Evolutionary conservation across 768 basidiomycete genomes (phyloP).

Genomic region (Trametes cinnabarina): DNA sequence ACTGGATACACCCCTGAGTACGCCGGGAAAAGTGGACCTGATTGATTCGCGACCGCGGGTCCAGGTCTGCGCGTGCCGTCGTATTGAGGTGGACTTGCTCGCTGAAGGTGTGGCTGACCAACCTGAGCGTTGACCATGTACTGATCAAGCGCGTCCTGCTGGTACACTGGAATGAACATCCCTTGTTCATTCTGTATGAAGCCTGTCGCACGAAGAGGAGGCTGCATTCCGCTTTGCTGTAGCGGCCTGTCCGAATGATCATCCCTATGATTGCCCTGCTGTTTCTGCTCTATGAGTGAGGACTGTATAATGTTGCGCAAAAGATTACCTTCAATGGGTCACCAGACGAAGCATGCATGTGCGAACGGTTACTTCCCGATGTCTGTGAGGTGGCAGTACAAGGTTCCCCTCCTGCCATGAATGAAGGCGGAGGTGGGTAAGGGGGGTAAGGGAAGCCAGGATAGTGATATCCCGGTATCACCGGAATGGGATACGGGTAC

Average conservation of each 20-base stretch:
- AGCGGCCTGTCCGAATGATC: neutral
- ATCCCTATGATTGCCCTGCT: neutral
- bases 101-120: constrained; percentile 8
- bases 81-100: neutral
- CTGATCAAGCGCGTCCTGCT: constrained; percentile 63
- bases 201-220: constrained; percentile 62
- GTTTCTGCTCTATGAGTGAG: neutral
- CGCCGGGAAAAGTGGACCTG: constrained; percentile 3
- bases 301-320: neutral
- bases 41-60: neutral
- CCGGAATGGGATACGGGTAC: constrained; percentile 52
- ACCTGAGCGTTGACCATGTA: constrained; percentile 51
- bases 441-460: constrained; percentile 5
- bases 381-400: neutral
- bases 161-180: constrained; percentile 70
- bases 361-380: neutral
- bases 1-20: constrained; percentile 14
- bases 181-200: constrained; percentile 75
- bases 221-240: constrained; percentile 31
- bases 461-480: constrained; percentile 43
- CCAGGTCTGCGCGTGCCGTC: neutral
- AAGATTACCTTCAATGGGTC: neutral
- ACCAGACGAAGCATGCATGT: neutral
- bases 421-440: neutral
- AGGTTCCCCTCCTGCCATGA: neutral